Conservation (phyloP, 768 basidiomycete species). For the Naganishia onofrii region DNA sequence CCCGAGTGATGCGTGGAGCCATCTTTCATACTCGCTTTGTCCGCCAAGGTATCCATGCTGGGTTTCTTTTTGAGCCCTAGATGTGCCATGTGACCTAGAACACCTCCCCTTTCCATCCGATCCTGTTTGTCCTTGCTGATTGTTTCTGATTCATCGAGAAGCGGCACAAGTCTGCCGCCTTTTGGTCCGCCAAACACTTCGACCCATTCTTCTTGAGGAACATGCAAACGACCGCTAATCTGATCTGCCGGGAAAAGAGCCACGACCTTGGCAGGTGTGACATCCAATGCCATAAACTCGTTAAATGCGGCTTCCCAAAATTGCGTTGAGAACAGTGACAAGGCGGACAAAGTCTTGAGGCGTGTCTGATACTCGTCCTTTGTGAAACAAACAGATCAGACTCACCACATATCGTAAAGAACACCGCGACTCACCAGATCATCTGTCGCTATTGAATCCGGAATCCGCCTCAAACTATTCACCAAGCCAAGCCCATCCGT, state of each 20-base stretch:
- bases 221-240: constrained; percentile 73
- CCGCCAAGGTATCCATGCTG: constrained; percentile 16
- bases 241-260: constrained; percentile 74
- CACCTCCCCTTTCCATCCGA: constrained; percentile 52
- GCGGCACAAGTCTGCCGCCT: constrained; percentile 40
- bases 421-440: constrained; percentile 8
- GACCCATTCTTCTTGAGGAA: constrained; percentile 72
- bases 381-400: neutral
- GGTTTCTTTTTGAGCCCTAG: constrained; percentile 31
- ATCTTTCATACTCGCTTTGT: constrained; percentile 22
- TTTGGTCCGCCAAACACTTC: constrained; percentile 72
- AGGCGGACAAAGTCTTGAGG: constrained; percentile 72
- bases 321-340: constrained; percentile 68
- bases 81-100: constrained; percentile 32
- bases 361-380: constrained; percentile 62
- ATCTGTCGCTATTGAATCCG: neutral
- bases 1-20: constrained; percentile 1
- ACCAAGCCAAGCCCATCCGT: constrained; percentile 75
- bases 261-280: constrained; percentile 90
- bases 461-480: constrained; percentile 54
- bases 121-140: constrained; percentile 48
- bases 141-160: constrained; percentile 35
- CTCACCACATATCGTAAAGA: neutral
- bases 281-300: constrained; percentile 77
- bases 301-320: constrained; percentile 78